phyloP scores from a whole-genome alignment of 2,329 filamentous ascomycete species.

The Arthrobotrys conoides region DNA sequence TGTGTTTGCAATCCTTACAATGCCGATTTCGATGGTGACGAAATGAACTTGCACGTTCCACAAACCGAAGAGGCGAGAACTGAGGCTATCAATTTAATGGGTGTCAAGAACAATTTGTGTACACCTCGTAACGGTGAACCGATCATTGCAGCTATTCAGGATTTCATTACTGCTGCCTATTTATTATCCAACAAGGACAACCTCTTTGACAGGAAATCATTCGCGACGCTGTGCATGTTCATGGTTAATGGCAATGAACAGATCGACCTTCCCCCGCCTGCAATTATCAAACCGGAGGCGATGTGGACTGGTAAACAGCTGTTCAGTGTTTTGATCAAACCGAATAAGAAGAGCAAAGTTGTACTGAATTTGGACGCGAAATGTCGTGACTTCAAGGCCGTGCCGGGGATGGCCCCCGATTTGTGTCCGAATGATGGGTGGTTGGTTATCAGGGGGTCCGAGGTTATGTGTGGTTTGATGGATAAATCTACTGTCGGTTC shows the following conservation, averaged over 20 bases:
- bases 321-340: constrained; percentile 91
- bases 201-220: constrained; percentile 90
- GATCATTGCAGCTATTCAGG: constrained; percentile 98
- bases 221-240: constrained; percentile 90
- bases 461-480: constrained; percentile 97
- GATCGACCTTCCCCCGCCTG: constrained; percentile 87
- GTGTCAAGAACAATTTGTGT: constrained; percentile 94
- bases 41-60: constrained; percentile 98
- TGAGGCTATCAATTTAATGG: constrained; percentile 96
- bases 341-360: constrained; percentile 85
- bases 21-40: constrained; percentile 97
- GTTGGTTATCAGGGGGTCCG: constrained; percentile 93
- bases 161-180: constrained; percentile 97
- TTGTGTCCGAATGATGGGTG: constrained; percentile 91
- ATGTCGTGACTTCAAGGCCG: constrained; percentile 83
- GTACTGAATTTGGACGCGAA: constrained; percentile 93
- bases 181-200: constrained; percentile 91
- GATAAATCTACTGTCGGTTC: constrained; percentile 98
- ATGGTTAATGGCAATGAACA: constrained; percentile 87
- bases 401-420: constrained; percentile 74
- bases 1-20: constrained; percentile 99
- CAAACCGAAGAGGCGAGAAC: constrained; percentile 97
- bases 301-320: constrained; percentile 98
- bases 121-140: constrained; percentile 98
- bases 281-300: constrained; percentile 85